phyloP scores from a whole-genome alignment of 306 rosid genomes.

The Cicer yamashitae region DNA sequence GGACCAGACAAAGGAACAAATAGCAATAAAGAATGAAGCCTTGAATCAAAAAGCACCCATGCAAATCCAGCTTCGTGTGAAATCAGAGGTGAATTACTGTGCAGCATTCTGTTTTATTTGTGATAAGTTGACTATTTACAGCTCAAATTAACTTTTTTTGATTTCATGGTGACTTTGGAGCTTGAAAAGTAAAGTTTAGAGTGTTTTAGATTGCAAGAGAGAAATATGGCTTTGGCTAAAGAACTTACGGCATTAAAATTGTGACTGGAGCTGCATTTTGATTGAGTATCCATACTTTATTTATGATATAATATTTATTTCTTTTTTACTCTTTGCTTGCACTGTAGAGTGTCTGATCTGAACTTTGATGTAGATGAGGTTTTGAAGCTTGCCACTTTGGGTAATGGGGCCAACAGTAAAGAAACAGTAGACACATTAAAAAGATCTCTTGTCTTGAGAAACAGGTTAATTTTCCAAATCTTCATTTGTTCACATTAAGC shows the following conservation, averaged over 20 bases:
- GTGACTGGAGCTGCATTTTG: constrained; percentile 59
- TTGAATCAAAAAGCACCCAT: constrained; percentile 59
- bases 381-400: constrained; percentile 78
- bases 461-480: constrained; percentile 59
- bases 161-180: constrained; percentile 56
- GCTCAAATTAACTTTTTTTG: neutral
- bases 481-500: constrained; percentile 1
- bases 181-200: constrained; percentile 68
- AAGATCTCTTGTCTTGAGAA: constrained; percentile 78
- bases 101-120: neutral
- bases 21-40: constrained; percentile 62
- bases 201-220: constrained; percentile 65
- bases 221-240: constrained; percentile 84
- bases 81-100: constrained; percentile 67
- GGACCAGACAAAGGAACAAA: constrained; percentile 64
- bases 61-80: constrained; percentile 57
- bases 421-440: constrained; percentile 72
- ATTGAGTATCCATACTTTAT: constrained; percentile 16
- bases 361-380: constrained; percentile 78
- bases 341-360: constrained; percentile 68
- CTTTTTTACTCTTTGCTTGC: constrained; percentile 29
- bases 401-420: constrained; percentile 68
- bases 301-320: constrained; percentile 19
- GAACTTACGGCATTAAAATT: constrained; percentile 87
- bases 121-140: neutral